Percentiles rank a stretch among this genome's conserved stretches.
Conservation (phyloP, 2,329 filamentous ascomycete genomes). For the Diaporthe aspalathi region DNA sequence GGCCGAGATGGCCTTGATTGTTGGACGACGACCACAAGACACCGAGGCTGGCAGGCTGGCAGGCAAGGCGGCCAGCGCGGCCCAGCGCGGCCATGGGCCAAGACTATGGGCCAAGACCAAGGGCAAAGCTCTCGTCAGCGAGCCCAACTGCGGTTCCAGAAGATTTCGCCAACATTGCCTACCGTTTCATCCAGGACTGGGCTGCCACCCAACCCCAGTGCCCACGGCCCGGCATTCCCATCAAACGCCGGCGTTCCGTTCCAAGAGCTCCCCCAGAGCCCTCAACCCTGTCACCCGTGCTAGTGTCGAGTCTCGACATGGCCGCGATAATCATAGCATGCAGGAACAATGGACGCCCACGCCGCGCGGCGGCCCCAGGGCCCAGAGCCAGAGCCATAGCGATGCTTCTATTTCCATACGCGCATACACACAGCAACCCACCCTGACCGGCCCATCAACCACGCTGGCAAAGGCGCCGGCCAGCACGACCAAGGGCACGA, state of each 20-base stretch:
- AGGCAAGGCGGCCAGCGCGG: slow-evolving; percentile 6
- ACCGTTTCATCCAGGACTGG: slow-evolving; percentile 33
- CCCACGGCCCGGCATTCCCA: slow-evolving; percentile 33
- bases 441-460: neutral
- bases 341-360: slow-evolving; percentile 29
- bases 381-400: too few species aligned
- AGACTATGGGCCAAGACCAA: slow-evolving; percentile 4
- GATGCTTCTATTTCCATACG: neutral
- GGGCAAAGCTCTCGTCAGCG: slow-evolving; percentile 16
- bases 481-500: neutral
- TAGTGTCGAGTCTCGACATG: slow-evolving; percentile 16
- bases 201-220: slow-evolving; percentile 22
- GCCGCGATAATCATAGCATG: slow-evolving; percentile 6
- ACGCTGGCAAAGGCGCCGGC: neutral
- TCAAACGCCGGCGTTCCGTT: slow-evolving; percentile 19
- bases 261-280: slow-evolving; percentile 9
- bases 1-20: neutral
- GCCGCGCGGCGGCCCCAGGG: slow-evolving; percentile 22
- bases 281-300: slow-evolving; percentile 8
- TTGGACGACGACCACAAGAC: neutral
- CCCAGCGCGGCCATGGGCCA: neutral
- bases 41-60: slow-evolving; percentile 2
- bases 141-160: slow-evolving; percentile 28
- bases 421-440: neutral
- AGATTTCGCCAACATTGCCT: slow-evolving; percentile 26